These are phyloP conservation scores for Aurifilum marmelostoma DNA, from an alignment of 2,329 filamentous ascomycete genomes.

Conservation along the genomic window DNA sequence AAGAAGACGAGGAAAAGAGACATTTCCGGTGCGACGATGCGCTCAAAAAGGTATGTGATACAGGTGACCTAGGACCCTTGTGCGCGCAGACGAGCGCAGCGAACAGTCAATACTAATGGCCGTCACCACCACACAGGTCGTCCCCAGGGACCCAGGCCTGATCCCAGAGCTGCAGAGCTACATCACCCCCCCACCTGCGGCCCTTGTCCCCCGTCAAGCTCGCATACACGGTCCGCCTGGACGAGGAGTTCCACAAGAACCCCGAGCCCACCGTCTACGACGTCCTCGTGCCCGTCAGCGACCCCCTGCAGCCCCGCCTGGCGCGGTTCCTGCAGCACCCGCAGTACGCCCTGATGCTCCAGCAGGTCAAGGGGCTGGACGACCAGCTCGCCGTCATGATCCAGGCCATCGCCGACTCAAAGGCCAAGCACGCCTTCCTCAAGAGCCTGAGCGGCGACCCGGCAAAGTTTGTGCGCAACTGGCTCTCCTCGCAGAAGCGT, in stretches of 20 bases:
- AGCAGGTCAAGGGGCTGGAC: slow-evolving; percentile 76
- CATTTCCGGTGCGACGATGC: slow-evolving; percentile 88
- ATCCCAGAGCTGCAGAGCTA: slow-evolving; percentile 86
- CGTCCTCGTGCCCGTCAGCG: slow-evolving; percentile 80
- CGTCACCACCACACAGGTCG: slow-evolving; percentile 60
- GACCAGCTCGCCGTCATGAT: slow-evolving; percentile 83
- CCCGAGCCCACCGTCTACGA: slow-evolving; percentile 87
- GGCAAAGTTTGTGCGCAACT: slow-evolving; percentile 79
- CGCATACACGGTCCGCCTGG: slow-evolving; percentile 90
- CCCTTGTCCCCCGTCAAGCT: slow-evolving; percentile 82
- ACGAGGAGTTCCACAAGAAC: slow-evolving; percentile 76
- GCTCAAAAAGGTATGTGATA: slow-evolving; percentile 71
- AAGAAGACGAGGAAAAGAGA: slow-evolving; percentile 94
- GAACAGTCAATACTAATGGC: slow-evolving; percentile 15
- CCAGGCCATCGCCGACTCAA: slow-evolving; percentile 80
- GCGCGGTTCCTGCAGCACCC: slow-evolving; percentile 69
- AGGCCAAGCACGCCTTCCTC: slow-evolving; percentile 90
- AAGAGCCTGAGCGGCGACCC: slow-evolving; percentile 79
- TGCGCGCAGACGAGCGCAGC: neutral
- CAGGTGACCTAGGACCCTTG: neutral
- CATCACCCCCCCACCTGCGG: slow-evolving; percentile 75
- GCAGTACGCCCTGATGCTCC: slow-evolving; percentile 71
- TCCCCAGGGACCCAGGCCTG: slow-evolving; percentile 74
- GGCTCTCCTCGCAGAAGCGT: slow-evolving; percentile 88
- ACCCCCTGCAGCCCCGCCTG: slow-evolving; percentile 73